Conservation (phyloP, 2,329 filamentous ascomycete species). For the Fusarium piperis region DNA sequence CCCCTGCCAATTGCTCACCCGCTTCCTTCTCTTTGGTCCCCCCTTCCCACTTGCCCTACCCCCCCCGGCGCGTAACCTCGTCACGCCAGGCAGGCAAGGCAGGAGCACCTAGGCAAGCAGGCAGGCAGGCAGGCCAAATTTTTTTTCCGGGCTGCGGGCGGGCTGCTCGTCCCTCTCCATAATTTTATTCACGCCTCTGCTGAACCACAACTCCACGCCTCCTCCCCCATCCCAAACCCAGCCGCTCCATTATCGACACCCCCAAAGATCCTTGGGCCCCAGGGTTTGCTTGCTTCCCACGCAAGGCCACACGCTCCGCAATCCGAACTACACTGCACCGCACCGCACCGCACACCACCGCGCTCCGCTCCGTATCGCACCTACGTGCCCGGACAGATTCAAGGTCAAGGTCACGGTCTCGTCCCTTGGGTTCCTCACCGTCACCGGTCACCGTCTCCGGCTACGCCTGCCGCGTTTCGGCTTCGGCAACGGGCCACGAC, state of each 20-base stretch:
- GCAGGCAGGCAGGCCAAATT: slow-evolving; percentile 2
- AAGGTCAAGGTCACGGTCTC: slow-evolving; percentile 29
- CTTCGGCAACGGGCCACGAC: slow-evolving; percentile 32
- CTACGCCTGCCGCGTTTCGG: slow-evolving; percentile 25
- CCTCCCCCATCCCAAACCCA: slow-evolving; percentile 45
- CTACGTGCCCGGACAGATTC: slow-evolving; percentile 32
- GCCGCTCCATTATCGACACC: slow-evolving; percentile 53
- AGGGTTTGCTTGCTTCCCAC: slow-evolving; percentile 42
- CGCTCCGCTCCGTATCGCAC: slow-evolving; percentile 38
- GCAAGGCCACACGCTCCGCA: slow-evolving; percentile 37
- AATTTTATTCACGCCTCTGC: slow-evolving; percentile 49
- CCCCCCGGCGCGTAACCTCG: slow-evolving; percentile 32
- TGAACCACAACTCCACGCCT: slow-evolving; percentile 51
- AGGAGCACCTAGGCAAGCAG: slow-evolving; percentile 17
- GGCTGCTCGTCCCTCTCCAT: slow-evolving; percentile 32
- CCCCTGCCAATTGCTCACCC: slow-evolving; percentile 23
- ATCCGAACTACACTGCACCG: slow-evolving; percentile 35
- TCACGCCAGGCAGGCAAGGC: slow-evolving; percentile 34
- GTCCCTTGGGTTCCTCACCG: slow-evolving; percentile 24
- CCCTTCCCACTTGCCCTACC: slow-evolving; percentile 42
- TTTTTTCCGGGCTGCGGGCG: slow-evolving; percentile 32
- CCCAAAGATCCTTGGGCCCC: slow-evolving; percentile 46
- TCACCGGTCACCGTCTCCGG: slow-evolving; percentile 31
- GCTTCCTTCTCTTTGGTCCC: slow-evolving; percentile 5
- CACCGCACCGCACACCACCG: slow-evolving; percentile 32